Base-by-base conservation (phyloP, 139 green algal species). In the Eudorina sp. region DNA sequence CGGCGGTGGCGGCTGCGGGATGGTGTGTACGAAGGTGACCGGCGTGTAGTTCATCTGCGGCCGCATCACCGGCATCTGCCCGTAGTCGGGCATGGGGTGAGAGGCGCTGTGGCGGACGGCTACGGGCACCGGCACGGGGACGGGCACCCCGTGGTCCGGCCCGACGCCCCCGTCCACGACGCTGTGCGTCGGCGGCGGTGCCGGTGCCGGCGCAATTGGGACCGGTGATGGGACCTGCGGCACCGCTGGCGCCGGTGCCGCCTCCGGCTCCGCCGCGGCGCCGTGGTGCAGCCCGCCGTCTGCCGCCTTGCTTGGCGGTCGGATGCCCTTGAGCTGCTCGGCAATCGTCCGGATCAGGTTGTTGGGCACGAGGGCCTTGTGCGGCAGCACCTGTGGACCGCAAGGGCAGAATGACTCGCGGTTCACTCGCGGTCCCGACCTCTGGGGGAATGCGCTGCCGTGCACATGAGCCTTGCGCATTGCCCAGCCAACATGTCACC, bases 351-450 rank as follows among this genome's bases (percentile, higher is more conserved):
- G 79, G 29, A 85, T 5, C 43, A 86, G 58, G 60, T 86, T 86
- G 70, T 92, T 92, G 53, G 89, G 84, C 23, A 38, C 76, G 13
- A 92, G 70, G 7, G 23, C 40, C 78, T 89, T 92, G 62, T 90
- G 53, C 18, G 81, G 45, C 60, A 90, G 90, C 0, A 46, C 43
- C 79, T 85, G 79, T 38, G 29, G 55, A 6, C 27, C 4, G 7
- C 27, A 66, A 66, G 23, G 55, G 27, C 55, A 66, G 4, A 66
- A 23, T 11, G 23, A 25, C 55, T 34, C 29, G 27, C 55, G 7
- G 55, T 34, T 66, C 7, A 66, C 55, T n/a, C n/a, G n/a, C n/a
- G n/a, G n/a, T n/a, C n/a, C n/a, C n/a, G n/a, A n/a, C n/a, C n/a
- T n/a, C n/a, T n/a, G n/a, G n/a, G n/a, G n/a, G n/a, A n/a, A n/a